Base-by-base conservation (phyloP, 179 eudicot species). In the Spergularia azorica region DNA sequence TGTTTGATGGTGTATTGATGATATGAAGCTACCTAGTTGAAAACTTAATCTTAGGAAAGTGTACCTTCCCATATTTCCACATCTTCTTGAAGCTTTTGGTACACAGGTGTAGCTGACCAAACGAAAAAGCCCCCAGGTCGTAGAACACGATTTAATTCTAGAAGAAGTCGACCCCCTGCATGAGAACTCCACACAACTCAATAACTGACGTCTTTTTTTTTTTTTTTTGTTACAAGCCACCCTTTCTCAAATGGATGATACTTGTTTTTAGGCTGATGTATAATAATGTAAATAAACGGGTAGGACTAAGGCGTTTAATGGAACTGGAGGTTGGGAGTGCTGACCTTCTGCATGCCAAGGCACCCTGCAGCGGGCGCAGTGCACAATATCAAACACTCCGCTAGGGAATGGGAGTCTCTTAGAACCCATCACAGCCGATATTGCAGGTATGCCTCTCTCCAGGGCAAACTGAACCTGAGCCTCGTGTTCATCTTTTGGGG, bases 41-140 rank as follows among this genome's bases (percentile, higher is more conserved):
- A 26, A 26, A 26, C 32, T 26, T 26, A 26, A 26, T 26, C 32
- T 26, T 26, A 16, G 36, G 26, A 74, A 48, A 8, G 17, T 66
- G 2, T 84, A 90, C 98, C 97, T 61, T 87, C 79, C 98, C 98
- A 94, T 66, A 94, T 94, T 72, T 92, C 82, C n/a, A 89, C 89
- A 77, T 94, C 98, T 81, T 92, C 93, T 74, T 84, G 81, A 63
- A 88, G 90, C 68, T 61, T 92, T 70, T 87, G 95, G 83, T 93
- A 93, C 67, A 92, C 97, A 41, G 97, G 98, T 41, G 95, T 94
- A 71, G 95, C 94, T 65, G 95, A 92, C 98, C 95, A 92, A 36
- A 90, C 89, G 77, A 94, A 94, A 75, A 83, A 86, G 60, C 98
- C 98, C 17, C 98, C 97, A 39, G 97, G 95, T 39, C 97, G 83